Conservation (phyloP, 305 asterid species). For the Fraxinus platypoda region DNA sequence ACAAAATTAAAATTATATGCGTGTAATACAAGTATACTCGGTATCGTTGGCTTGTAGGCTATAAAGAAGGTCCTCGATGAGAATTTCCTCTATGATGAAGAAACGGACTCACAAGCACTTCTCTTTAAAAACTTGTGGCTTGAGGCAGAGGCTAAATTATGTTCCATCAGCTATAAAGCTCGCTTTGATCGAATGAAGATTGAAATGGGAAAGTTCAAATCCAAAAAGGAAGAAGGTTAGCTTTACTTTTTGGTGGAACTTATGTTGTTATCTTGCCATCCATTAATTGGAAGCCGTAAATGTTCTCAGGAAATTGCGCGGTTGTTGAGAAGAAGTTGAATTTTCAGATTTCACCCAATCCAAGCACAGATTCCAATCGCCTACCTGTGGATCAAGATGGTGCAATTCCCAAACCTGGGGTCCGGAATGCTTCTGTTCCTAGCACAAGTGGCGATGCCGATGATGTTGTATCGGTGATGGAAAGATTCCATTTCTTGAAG, state of each 20-base stretch:
- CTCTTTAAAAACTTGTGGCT: slow-evolving; percentile 87
- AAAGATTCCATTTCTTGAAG: slow-evolving; percentile 44
- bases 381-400: slow-evolving; percentile 25
- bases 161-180: slow-evolving; percentile 70
- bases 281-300: slow-evolving; percentile 24
- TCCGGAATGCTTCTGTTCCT: slow-evolving; percentile 21
- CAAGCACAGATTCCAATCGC: slow-evolving; percentile 16
- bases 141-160: slow-evolving; percentile 86
- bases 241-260: slow-evolving; percentile 1
- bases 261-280: slow-evolving; percentile 7
- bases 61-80: slow-evolving; percentile 77
- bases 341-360: slow-evolving; percentile 28
- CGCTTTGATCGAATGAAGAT: slow-evolving; percentile 71
- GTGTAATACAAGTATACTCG: slow-evolving; percentile 1
- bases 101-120: slow-evolving; percentile 56
- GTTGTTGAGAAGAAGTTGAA: slow-evolving; percentile 30
- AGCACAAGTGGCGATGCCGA: slow-evolving; percentile 28
- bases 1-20: neutral
- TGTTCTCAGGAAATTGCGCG: slow-evolving; percentile 30
- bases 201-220: slow-evolving; percentile 53
- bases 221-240: slow-evolving; percentile 52
- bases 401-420: slow-evolving; percentile 13
- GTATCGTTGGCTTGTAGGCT: slow-evolving; percentile 48
- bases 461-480: slow-evolving; percentile 39
- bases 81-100: slow-evolving; percentile 56